Evolutionary conservation across 2,329 filamentous ascomycete species (phyloP).

Genomic region (Diplodia sapinea): DNA sequence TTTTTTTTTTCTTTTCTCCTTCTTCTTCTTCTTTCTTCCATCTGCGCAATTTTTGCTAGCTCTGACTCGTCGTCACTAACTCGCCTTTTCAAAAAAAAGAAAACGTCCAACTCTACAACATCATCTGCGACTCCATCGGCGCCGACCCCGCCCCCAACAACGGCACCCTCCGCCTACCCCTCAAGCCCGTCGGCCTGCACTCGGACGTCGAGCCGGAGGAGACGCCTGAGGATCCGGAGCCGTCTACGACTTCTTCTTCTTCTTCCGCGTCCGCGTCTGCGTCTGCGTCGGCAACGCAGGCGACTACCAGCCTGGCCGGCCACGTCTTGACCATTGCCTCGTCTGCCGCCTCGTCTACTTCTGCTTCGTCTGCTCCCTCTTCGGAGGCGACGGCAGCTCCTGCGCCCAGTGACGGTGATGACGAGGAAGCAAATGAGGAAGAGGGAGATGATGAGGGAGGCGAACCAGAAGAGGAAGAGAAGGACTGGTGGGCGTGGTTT

Average conservation of each 20-base stretch:
- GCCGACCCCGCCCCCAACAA: conserved; percentile 80
- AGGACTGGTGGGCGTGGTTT: conserved; percentile 47
- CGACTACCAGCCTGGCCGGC: conserved; percentile 3
- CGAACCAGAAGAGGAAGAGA: conserved; percentile 31
- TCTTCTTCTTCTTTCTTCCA: background rate
- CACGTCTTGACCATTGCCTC: background rate
- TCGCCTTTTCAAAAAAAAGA: conserved; percentile 52
- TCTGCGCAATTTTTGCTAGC: too few species aligned
- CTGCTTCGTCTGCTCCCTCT: background rate
- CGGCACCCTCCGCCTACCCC: conserved; percentile 77
- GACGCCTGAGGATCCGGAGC: conserved; percentile 60
- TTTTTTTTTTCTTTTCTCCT: background rate
- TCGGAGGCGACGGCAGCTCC: conserved; percentile 12
- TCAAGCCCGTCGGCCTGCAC: conserved; percentile 69
- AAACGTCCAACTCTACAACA: conserved; percentile 94
- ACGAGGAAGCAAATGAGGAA: background rate
- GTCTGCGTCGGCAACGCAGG: background rate
- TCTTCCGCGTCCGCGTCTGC: background rate
- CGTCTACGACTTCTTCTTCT: conserved; percentile 30
- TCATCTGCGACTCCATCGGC: conserved; percentile 85
- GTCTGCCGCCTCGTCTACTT: background rate
- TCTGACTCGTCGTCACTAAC: background rate
- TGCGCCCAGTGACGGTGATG: background rate
- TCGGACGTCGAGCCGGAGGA: conserved; percentile 55
- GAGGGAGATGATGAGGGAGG: background rate